Evolutionary conservation across 148 eudicot genomes (phyloP), one percentile per base, ranked within the genome.

Genomic region (Rhododendron mucronatum): DNA sequence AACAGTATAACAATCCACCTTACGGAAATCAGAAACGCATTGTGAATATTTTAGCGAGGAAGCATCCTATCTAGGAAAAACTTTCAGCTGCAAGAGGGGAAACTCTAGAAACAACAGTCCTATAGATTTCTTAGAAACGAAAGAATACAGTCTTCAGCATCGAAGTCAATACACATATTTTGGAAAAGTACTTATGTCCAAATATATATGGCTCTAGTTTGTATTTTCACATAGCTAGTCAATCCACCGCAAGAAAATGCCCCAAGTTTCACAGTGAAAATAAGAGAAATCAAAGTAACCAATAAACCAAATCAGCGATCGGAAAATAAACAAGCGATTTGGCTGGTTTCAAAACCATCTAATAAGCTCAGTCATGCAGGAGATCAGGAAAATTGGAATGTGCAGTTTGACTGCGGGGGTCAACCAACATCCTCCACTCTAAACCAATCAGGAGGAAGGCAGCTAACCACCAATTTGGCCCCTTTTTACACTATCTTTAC

Each of bases 201-300:
- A 33, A 37, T 74, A 15, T 0, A 15, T n/a, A 74, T 5, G 78
- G n/a, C 78, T 74, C 11, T 28, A 4, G 15, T 30, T 33, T 28
- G 77, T 28, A 30, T 71, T 71, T 30, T 30, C 39, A 71, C 77
- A 30, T 69, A 26, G 20, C 39, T 20, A 33, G 26, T 23, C 45
- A 35, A 74, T 74, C 78, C 45, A 74, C 78, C 78, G 18, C 78
- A 74, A 74, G 45, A 74, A 74, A 35, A 74, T 74, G 78, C 47
- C 75, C 75, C 78, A 37, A 35, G 23, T 33, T 35, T 23, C 47
- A 74, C 44, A 37, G 45, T 5, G 23, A 47, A 74, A 16, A 74
- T 74, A 35, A 15, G 78, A 74, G 41, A 74, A 37, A 74, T 74
- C 47, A 74, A 37, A 74, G 45, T 74, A 35, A 35, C 23, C 11